phyloP scores from a whole-genome alignment of 2,329 filamentous ascomycete species.

The Colletotrichum godetiae region DNA sequence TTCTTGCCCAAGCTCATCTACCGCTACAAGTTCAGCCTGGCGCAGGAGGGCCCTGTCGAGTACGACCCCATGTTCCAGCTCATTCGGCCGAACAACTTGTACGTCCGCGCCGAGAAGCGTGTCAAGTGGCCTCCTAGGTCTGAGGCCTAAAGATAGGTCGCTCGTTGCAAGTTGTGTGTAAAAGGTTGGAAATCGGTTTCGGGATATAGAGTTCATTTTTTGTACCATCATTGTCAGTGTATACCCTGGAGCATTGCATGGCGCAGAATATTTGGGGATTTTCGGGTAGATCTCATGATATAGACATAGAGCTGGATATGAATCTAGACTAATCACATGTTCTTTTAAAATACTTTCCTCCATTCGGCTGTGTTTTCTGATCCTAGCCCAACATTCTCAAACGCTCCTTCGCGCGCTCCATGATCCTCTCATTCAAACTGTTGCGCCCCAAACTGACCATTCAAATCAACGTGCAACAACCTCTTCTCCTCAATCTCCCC shows the following conservation, averaged over 20 bases:
- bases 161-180: neutral
- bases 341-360: neutral
- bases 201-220: conserved; percentile 11
- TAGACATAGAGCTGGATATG: conserved; percentile 14
- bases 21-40: conserved; percentile 66
- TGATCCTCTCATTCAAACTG: conserved; percentile 2
- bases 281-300: conserved; percentile 26
- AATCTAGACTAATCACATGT: conserved; percentile 15
- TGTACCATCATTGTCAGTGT: conserved; percentile 34
- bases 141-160: neutral
- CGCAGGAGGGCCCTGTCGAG: conserved; percentile 61
- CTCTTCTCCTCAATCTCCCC: conserved; percentile 18
- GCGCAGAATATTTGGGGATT: neutral
- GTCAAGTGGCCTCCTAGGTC: conserved; percentile 57
- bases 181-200: neutral
- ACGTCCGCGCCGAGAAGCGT: conserved; percentile 60
- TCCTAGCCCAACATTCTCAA: too few species aligned
- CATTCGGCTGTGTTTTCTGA: neutral
- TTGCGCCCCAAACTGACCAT: conserved; percentile 10
- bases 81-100: conserved; percentile 66
- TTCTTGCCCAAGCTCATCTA: conserved; percentile 68
- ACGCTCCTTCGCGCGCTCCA: too few species aligned
- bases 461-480: conserved; percentile 16
- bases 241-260: conserved; percentile 36
- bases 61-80: conserved; percentile 71